These are phyloP conservation scores for Zopfochytrium polystomum DNA, from an alignment of 371 early-diverging fungal species.

Conservation along the genomic window DNA sequence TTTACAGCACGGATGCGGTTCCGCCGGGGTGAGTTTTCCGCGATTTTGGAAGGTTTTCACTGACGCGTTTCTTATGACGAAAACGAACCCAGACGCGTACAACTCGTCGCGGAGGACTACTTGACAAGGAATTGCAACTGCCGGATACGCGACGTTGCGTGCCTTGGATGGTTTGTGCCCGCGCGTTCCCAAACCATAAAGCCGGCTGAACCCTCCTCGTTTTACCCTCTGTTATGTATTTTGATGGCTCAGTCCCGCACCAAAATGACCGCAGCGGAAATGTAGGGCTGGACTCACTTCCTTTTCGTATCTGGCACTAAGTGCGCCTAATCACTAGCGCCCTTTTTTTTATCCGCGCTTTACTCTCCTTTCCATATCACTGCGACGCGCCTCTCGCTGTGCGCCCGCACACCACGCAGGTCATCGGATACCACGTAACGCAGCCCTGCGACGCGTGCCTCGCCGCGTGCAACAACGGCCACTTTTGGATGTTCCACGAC, in stretches of 20 bases:
- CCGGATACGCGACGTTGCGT: conserved; percentile 46
- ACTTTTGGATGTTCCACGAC: conserved; percentile 24
- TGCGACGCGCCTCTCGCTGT: conserved; percentile 83
- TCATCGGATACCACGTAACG: conserved; percentile 1
- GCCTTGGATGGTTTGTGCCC: conserved; percentile 34
- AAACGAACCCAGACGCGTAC: conserved; percentile 23
- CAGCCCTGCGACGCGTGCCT: neutral
- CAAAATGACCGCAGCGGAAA: neutral
- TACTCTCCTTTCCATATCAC: conserved; percentile 44
- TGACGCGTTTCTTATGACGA: neutral
- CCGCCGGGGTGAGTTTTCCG: conserved; percentile 23
- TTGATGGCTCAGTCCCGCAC: conserved; percentile 92
- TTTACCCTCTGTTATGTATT: conserved; percentile 73
- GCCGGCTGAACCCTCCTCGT: neutral
- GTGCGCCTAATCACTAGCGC: conserved; percentile 5
- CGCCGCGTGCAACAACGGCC: no score
- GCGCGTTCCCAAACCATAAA: neutral
- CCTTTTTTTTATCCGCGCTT: neutral
- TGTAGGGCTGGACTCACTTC: neutral
- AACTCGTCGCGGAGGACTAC: conserved; percentile 45
- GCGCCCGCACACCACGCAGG: conserved; percentile 68
- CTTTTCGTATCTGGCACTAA: neutral
- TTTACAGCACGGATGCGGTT: conserved; percentile 47
- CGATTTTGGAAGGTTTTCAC: neutral
- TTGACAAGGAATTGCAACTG: conserved; percentile 51